Percentiles rank a stretch among this genome's conserved stretches.
phyloP scores from a whole-genome alignment of 1,139 yeast genomes.

The Starmera stellimalicola region DNA sequence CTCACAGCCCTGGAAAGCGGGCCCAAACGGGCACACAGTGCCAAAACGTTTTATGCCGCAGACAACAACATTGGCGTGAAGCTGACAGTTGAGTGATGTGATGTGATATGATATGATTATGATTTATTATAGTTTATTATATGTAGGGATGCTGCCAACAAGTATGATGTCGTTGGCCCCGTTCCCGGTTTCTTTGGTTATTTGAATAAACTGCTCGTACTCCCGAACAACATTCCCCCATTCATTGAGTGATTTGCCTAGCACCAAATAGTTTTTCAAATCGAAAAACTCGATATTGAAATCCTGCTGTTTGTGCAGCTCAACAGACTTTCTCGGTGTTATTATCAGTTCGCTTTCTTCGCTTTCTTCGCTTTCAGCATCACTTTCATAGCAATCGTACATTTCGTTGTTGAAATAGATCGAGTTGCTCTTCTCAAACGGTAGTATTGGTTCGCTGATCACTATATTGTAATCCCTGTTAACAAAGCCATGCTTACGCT shows the following conservation, averaged over 20 bases:
- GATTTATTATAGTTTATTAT: neutral
- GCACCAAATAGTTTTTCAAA: constrained; percentile 25
- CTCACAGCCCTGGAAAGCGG: too few relatives aligned
- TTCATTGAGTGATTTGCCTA: constrained; percentile 61
- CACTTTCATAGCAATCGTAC: neutral
- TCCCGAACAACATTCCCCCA: constrained; percentile 50
- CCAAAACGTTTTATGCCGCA: too few relatives aligned
- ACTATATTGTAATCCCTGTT: constrained; percentile 3
- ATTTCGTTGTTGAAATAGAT: neutral
- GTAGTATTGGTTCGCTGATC: constrained; percentile 13
- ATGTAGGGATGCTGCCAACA: neutral
- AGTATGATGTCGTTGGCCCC: neutral
- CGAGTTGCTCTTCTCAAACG: constrained; percentile 4
- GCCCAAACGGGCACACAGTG: too few relatives aligned
- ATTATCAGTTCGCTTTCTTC: too few relatives aligned
- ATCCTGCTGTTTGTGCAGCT: constrained; percentile 1
- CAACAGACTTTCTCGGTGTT: constrained; percentile 2
- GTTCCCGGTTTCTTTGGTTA: too few relatives aligned
- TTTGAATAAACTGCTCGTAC: constrained; percentile 48
- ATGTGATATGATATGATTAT: neutral
- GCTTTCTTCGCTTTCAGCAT: neutral
- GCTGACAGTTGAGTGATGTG: too few relatives aligned
- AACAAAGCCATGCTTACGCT: constrained; percentile 4
- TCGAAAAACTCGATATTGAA: neutral
- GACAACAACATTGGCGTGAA: too few relatives aligned